Evolutionary conservation across 345 rosid genomes (phyloP).

Genomic region (Eucalyptus curtisii): DNA sequence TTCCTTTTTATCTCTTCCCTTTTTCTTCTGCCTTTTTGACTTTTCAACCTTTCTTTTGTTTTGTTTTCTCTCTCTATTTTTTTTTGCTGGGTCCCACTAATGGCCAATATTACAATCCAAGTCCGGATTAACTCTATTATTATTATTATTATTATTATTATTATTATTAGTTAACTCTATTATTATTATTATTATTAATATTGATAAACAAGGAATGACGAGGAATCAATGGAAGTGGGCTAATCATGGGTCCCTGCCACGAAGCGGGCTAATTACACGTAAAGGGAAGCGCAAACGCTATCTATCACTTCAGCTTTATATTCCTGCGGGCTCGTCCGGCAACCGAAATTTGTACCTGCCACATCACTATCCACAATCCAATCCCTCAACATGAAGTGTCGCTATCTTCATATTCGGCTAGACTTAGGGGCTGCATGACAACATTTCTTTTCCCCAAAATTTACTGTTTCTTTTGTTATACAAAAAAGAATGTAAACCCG

Average conservation of each 20-base stretch:
- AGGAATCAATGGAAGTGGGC: not conserved
- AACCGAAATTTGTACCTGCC: not conserved
- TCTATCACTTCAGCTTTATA: not conserved
- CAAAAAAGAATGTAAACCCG: no score
- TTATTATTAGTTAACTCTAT: not conserved
- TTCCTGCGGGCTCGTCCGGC: not conserved
- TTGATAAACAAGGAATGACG: not conserved
- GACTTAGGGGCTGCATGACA: no score
- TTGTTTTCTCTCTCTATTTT: no score
- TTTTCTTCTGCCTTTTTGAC: no score
- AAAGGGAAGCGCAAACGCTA: not conserved
- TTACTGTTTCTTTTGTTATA: no score
- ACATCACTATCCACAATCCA: no score
- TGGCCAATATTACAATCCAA: not conserved
- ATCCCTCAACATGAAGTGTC: no score
- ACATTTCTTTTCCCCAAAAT: no score
- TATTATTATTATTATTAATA: not conserved
- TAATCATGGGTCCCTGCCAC: not conserved
- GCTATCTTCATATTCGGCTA: not conserved
- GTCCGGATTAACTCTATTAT: not conserved
- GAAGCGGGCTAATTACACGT: not conserved
- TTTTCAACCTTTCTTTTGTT: no score
- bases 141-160: not conserved
- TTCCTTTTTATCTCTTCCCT: no score
- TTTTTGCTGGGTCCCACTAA: no score